Evolutionary conservation across 306 rosid species (phyloP), one percentile per base, ranked within the genome.

Genomic region (Ochetophila trinervis): DNA sequence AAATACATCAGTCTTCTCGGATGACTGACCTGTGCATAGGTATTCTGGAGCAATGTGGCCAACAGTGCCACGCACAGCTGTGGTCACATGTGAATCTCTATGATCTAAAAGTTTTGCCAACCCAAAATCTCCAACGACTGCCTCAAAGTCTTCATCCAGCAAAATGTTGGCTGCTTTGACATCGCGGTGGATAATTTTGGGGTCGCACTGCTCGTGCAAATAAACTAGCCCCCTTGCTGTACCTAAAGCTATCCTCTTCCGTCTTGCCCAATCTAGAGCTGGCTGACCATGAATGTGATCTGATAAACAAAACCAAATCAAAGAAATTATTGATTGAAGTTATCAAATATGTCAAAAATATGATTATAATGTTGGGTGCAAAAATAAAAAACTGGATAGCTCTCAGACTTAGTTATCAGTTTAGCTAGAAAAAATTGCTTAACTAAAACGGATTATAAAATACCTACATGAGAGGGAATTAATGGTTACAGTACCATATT

Each of bases 1-100:
- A 56, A 94, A 94, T 21, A 94, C 99, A 63, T 93, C 99, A 7
- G 99, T 93, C 84, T 93, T 93, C 61, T 93, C 97, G 2, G 99
- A 93, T 45, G 99, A 93, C 53, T 93, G 99, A 57, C 99, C 99
- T 0, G 99, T 93, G 37, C 86, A 93, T 61, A 93, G 80, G 80
- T 93, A 93, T 71, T 93, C 98, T 1, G 98, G 97, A 69, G 98
- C 98, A 5, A 93, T 93, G 71, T 93, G 97, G 67, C 99, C 99
- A 61, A 93, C 87, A 9, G 99, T 93, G 63, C 99, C 99, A 24
- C 97, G 97, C 72, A 93, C 99, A 0, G 99, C 97, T 7, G 99
- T 93, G 73, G 97, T 87, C 71, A 93, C 99, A 50, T 93, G 99
- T 15, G 99, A 90, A 69, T 93, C 99, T 78, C 91, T 88, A 60